A percentile compares a stretch with the other conserved stretches of the same genome.
phyloP scores from a whole-genome alignment of 1,284 basidiomycete species.

The Boletus semigastroideus region DNA sequence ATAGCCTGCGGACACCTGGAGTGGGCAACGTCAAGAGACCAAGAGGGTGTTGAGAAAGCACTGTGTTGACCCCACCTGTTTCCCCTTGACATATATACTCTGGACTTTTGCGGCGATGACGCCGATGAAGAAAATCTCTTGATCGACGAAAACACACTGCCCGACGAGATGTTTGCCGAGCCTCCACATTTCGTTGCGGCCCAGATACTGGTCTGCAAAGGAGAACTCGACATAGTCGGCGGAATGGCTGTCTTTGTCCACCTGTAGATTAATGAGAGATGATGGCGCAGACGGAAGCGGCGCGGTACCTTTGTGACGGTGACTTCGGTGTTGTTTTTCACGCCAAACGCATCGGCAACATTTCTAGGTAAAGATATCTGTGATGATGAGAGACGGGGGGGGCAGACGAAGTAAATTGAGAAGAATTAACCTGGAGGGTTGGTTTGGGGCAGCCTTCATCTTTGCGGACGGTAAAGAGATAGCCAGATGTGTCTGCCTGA shows the following conservation, averaged over 20 bases:
- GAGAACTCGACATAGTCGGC: constrained; percentile 87
- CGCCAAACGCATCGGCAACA: constrained; percentile 65
- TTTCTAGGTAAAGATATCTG: constrained; percentile 74
- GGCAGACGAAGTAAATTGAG: constrained; percentile 4
- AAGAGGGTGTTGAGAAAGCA: neutral
- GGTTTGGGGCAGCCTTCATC: constrained; percentile 60
- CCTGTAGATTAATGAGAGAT: constrained; percentile 41
- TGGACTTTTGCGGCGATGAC: constrained; percentile 79
- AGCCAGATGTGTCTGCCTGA: constrained; percentile 47
- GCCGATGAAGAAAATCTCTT: constrained; percentile 77
- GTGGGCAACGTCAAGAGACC: constrained; percentile 10
- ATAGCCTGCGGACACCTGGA: constrained; percentile 76
- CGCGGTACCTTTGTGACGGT: constrained; percentile 60
- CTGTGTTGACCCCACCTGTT: constrained; percentile 45
- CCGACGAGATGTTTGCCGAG: constrained; percentile 75
- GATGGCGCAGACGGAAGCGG: neutral
- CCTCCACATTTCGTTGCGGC: constrained; percentile 92
- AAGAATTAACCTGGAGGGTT: constrained; percentile 57
- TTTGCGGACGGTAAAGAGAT: constrained; percentile 64
- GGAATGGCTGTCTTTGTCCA: constrained; percentile 60
- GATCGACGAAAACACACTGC: constrained; percentile 70
- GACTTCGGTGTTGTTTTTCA: constrained; percentile 72
- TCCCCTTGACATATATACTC: constrained; percentile 66
- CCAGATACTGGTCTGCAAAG: constrained; percentile 91
- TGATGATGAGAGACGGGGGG: constrained; percentile 4